Evolutionary conservation across 192 early-diverging fungal species (phyloP).

Genomic region (Funneliformis geosporum): DNA sequence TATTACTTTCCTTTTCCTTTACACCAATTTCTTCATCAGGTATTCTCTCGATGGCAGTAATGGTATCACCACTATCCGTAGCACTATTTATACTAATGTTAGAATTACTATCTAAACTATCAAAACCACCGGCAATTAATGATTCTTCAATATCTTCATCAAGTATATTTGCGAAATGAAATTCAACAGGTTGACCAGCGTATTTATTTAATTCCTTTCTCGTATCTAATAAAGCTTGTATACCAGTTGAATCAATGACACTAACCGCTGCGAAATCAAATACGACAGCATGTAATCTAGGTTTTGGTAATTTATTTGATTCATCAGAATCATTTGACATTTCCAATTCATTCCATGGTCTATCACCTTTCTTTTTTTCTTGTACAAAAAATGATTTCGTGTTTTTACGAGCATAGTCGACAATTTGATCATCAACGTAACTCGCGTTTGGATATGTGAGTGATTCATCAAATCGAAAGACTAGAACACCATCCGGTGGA

Average conservation of each 20-base stretch:
- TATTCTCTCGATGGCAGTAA: not conserved
- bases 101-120: not conserved
- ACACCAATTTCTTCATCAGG: not conserved
- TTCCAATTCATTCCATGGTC: slow-evolving; percentile 58
- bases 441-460: slow-evolving; percentile 71
- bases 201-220: slow-evolving; percentile 41
- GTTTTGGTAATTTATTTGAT: slow-evolving; percentile 31
- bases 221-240: slow-evolving; percentile 72
- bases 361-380: slow-evolving; percentile 47
- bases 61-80: not conserved
- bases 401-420: slow-evolving; percentile 43
- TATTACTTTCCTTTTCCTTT: no score
- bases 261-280: slow-evolving; percentile 83
- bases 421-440: slow-evolving; percentile 56
- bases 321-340: slow-evolving; percentile 45
- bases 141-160: not conserved
- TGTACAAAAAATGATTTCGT: slow-evolving; percentile 44
- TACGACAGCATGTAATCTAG: slow-evolving; percentile 67
- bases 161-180: slow-evolving; percentile 43
- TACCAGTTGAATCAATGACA: slow-evolving; percentile 76
- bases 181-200: slow-evolving; percentile 42
- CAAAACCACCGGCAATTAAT: slow-evolving; percentile 14
- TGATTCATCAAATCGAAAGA: slow-evolving; percentile 67
- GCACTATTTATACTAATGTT: not conserved
- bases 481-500: slow-evolving; percentile 65